phyloP scores from a whole-genome alignment of 345 rosid genomes.

The Camelina sativa region DNA sequence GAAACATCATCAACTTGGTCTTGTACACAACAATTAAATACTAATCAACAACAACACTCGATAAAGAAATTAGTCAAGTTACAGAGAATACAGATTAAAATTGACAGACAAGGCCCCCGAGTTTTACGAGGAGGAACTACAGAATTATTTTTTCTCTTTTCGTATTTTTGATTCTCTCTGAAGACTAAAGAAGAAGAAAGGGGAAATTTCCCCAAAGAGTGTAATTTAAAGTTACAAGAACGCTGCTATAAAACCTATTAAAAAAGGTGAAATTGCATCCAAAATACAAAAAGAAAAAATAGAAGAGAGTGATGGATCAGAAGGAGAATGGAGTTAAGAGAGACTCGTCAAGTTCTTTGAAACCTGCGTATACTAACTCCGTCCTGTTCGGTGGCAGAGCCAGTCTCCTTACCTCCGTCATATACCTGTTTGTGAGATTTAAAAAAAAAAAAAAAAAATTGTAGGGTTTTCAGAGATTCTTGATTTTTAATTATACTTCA shows the following conservation, averaged over 20 bases:
- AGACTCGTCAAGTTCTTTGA: conserved; percentile 89
- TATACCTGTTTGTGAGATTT: conserved; percentile 59
- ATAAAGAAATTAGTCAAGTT: conserved; percentile 13
- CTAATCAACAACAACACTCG: conserved; percentile 13
- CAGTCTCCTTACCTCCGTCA: conserved; percentile 88
- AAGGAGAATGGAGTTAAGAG: conserved; percentile 66
- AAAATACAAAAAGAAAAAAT: neutral
- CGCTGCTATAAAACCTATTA: conserved; percentile 28
- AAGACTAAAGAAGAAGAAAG: conserved; percentile 10
- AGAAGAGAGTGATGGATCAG: conserved; percentile 38
- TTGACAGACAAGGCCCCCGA: conserved; percentile 15
- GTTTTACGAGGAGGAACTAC: conserved; percentile 17
- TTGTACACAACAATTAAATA: neutral
- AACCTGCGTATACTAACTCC: conserved; percentile 78
- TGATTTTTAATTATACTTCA: neutral
- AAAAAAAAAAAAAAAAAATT: too few relatives aligned
- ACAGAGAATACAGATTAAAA: conserved; percentile 17
- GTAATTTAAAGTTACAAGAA: conserved; percentile 32
- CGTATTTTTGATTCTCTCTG: conserved; percentile 28
- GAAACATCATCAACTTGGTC: conserved; percentile 1
- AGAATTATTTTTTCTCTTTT: conserved; percentile 30
- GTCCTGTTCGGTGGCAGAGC: conserved; percentile 79
- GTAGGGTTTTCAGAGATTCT: neutral
- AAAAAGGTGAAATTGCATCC: conserved; percentile 28
- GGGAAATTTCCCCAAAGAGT: conserved; percentile 11